Conservation (phyloP, 2,329 filamentous ascomycete genomes). For the Cyphellophora europaea region DNA sequence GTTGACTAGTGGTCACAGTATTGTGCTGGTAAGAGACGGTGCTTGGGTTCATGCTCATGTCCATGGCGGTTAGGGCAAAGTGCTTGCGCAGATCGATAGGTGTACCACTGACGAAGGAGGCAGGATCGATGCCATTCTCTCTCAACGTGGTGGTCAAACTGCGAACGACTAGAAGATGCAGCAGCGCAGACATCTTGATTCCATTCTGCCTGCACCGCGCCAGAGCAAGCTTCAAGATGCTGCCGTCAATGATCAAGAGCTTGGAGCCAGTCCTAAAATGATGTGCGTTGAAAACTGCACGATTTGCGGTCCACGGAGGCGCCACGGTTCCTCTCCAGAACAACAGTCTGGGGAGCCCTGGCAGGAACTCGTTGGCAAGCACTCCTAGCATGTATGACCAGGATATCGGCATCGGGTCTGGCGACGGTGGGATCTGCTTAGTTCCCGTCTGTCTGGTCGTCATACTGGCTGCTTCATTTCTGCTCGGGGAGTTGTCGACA, state of each 20-base stretch:
- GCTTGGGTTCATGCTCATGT: conserved; percentile 1
- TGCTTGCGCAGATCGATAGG: background rate
- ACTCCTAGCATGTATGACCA: conserved; percentile 25
- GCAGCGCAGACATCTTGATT: background rate
- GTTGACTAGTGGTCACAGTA: background rate
- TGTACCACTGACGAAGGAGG: background rate
- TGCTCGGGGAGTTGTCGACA: too few relatives aligned
- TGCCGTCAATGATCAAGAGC: conserved; percentile 23
- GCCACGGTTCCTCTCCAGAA: conserved; percentile 19
- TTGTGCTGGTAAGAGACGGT: background rate
- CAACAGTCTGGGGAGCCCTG: conserved; percentile 27
- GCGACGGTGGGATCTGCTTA: too few relatives aligned
- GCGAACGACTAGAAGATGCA: background rate
- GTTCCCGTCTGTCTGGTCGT: too few relatives aligned
- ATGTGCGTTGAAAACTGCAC: conserved; percentile 8
- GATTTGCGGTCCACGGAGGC: conserved; percentile 25
- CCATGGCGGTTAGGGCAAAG: background rate
- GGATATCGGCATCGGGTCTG: conserved; percentile 30
- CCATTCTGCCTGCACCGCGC: conserved; percentile 18
- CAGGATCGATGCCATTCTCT: background rate
- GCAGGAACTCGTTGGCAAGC: conserved; percentile 22
- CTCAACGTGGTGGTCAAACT: background rate
- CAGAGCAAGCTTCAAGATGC: conserved; percentile 22
- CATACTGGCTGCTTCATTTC: too few relatives aligned
- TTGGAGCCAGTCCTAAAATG: conserved; percentile 21